phyloP scores from a whole-genome alignment of 345 rosid genomes.

The Fremontodendron californicum region DNA sequence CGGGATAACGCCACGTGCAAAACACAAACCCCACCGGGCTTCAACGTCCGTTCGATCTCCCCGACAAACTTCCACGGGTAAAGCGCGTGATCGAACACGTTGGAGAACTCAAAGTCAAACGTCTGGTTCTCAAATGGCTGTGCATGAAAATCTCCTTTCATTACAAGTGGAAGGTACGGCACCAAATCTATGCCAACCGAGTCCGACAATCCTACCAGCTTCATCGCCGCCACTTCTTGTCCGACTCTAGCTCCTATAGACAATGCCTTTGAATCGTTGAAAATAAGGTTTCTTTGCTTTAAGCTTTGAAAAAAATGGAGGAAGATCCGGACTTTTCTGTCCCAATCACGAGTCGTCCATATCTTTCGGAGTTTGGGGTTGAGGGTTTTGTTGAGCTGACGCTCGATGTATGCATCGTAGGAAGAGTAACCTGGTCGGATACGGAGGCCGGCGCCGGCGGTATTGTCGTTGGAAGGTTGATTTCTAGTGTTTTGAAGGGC shows the following conservation, averaged over 20 bases:
- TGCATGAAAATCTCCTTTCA: conserved; percentile 71
- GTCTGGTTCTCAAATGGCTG: conserved; percentile 70
- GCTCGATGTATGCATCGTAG: conserved; percentile 83
- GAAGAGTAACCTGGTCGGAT: conserved; percentile 77
- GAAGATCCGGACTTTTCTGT: conserved; percentile 68
- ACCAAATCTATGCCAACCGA: conserved; percentile 86
- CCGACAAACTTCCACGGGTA: conserved; percentile 67
- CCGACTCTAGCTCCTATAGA: conserved; percentile 89
- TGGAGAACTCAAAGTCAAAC: conserved; percentile 86
- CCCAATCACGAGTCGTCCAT: conserved; percentile 96
- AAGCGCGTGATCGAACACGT: conserved; percentile 91
- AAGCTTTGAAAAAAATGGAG: conserved; percentile 41
- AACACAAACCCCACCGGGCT: conserved; percentile 63
- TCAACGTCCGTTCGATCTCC: conserved; percentile 87
- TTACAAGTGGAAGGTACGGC: conserved; percentile 70
- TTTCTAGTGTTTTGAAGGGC: background rate
- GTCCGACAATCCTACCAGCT: conserved; percentile 54
- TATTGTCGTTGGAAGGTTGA: background rate
- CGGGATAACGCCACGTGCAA: conserved; percentile 67
- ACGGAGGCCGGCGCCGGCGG: conserved; percentile 28
- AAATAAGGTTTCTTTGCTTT: conserved; percentile 2
- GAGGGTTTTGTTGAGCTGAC: conserved; percentile 87
- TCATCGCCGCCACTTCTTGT: conserved; percentile 81
- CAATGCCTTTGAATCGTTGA: conserved; percentile 40
- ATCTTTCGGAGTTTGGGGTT: conserved; percentile 71